phyloP scores from a whole-genome alignment of 495 filamentous ascomycete genomes.

The Aspergillus sclerotioniger region DNA sequence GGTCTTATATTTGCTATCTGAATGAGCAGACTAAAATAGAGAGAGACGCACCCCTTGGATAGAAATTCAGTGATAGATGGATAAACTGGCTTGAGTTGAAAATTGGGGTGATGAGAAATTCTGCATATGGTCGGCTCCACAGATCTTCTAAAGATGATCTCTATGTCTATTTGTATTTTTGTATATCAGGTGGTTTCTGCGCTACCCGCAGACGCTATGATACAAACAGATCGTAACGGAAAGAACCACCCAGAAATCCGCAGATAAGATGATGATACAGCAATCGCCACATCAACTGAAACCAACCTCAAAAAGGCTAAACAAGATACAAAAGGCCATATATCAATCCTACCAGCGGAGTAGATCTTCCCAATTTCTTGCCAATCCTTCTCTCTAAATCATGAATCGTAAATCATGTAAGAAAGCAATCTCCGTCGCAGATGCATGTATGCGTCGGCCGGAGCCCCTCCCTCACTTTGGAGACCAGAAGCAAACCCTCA shows the following conservation, averaged over 20 bases:
- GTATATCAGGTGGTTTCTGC: background rate
- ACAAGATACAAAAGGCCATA: background rate
- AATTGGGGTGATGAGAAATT: no score
- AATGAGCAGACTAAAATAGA: background rate
- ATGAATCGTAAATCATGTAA: constrained; percentile 8
- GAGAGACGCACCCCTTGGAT: background rate
- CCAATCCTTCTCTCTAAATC: constrained; percentile 1
- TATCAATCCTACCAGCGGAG: background rate
- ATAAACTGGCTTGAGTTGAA: background rate
- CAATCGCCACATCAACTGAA: no score
- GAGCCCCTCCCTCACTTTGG: background rate
- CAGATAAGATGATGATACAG: background rate
- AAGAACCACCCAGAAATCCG: background rate
- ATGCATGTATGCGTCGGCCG: background rate
- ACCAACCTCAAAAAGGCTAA: background rate
- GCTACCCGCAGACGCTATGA: constrained; percentile 7
- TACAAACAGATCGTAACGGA: background rate
- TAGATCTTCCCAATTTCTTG: background rate
- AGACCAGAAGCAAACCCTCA: background rate
- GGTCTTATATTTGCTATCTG: background rate
- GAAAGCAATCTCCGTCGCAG: background rate
- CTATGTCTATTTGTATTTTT: background rate
- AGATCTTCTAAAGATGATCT: background rate
- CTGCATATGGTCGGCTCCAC: background rate
- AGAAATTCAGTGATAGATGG: background rate